phyloP scores from a whole-genome alignment of 2,329 filamentous ascomycete genomes.

The Alternaria arborescens region DNA sequence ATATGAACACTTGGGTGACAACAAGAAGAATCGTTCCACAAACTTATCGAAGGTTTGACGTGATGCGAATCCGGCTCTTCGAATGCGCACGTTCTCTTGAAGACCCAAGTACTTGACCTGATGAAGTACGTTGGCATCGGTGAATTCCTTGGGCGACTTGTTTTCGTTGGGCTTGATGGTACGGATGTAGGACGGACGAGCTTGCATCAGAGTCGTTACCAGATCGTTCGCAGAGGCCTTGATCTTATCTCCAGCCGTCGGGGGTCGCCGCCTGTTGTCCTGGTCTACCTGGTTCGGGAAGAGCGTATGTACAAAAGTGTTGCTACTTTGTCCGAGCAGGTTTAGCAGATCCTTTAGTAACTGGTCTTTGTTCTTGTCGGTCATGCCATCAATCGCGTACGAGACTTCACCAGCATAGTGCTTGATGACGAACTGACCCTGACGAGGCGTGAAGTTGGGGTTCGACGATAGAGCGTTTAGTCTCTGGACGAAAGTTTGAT shows the following conservation, averaged over 20 bases:
- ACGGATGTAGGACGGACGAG: constrained; percentile 95
- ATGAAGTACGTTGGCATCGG: constrained; percentile 89
- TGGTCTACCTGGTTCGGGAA: constrained; percentile 95
- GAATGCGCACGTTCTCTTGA: constrained; percentile 98
- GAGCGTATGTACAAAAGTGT: constrained; percentile 83
- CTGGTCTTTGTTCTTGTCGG: constrained; percentile 99
- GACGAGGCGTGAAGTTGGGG: constrained; percentile 87
- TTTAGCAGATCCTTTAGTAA: constrained; percentile 92
- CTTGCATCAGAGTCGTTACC: constrained; percentile 95
- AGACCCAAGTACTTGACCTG: constrained; percentile 99
- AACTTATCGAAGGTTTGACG: constrained; percentile 98
- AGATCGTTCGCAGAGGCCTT: constrained; percentile 93
- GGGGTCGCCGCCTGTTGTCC: constrained; percentile 92
- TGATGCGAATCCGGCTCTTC: constrained; percentile 94
- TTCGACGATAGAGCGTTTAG: constrained; percentile 88
- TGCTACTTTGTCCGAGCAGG: constrained; percentile 82
- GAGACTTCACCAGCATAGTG: constrained; percentile 97
- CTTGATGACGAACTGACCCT: constrained; percentile 98
- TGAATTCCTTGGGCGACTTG: constrained; percentile 94
- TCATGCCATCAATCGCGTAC: constrained; percentile 95
- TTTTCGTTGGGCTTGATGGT: constrained; percentile 99
- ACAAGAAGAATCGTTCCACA: constrained; percentile 93
- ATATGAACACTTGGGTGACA: constrained; percentile 94
- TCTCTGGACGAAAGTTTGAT: constrained; percentile 93
- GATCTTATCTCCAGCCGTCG: constrained; percentile 96